Conservation (phyloP, 768 basidiomycete genomes). For the Podaxis mareebaensis region DNA sequence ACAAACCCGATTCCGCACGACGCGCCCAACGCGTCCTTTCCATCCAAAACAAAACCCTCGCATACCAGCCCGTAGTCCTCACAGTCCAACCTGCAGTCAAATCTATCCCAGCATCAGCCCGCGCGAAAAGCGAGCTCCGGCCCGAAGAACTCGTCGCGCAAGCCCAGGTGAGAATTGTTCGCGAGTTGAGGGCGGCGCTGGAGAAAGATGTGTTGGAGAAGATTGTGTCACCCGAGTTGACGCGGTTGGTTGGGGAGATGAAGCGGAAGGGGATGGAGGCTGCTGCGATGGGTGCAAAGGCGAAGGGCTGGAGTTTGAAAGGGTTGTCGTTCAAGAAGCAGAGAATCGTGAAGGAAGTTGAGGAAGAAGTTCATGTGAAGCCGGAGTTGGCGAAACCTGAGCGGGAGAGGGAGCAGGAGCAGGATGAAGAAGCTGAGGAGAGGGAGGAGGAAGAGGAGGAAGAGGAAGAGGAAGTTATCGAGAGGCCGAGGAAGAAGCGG, state of each 20-base stretch:
- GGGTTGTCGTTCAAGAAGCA: conserved; percentile 50
- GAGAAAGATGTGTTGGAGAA: conserved; percentile 69
- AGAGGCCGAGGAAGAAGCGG: conserved; percentile 59
- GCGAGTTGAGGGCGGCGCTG: conserved; percentile 54
- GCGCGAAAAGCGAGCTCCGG: conserved; percentile 40
- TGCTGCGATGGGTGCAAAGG: conserved; percentile 20
- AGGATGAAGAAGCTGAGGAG: conserved; percentile 36
- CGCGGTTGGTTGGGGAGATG: conserved; percentile 53
- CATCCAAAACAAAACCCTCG: conserved; percentile 30
- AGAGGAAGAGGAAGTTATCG: conserved; percentile 31
- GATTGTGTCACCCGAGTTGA: conserved; percentile 54
- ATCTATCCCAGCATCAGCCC: conserved; percentile 30
- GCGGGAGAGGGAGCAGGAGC: conserved; percentile 33
- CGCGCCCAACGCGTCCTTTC: conserved; percentile 68
- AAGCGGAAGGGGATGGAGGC: conserved; percentile 34
- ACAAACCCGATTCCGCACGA: conserved; percentile 58
- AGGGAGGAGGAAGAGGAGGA: conserved; percentile 27
- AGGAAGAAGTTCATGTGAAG: conserved; percentile 42
- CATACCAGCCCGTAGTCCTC: conserved; percentile 57
- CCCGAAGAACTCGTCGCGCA: conserved; percentile 48
- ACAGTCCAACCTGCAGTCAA: conserved; percentile 42
- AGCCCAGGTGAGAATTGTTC: conserved; percentile 56
- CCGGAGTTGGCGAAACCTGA: conserved; percentile 42
- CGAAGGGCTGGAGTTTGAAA: conserved; percentile 42
- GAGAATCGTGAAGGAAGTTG: conserved; percentile 35